Evolutionary conservation across 805 yeast species (phyloP), one percentile per base, ranked within the genome.

Genomic region (Ogataea chonburiensis): DNA sequence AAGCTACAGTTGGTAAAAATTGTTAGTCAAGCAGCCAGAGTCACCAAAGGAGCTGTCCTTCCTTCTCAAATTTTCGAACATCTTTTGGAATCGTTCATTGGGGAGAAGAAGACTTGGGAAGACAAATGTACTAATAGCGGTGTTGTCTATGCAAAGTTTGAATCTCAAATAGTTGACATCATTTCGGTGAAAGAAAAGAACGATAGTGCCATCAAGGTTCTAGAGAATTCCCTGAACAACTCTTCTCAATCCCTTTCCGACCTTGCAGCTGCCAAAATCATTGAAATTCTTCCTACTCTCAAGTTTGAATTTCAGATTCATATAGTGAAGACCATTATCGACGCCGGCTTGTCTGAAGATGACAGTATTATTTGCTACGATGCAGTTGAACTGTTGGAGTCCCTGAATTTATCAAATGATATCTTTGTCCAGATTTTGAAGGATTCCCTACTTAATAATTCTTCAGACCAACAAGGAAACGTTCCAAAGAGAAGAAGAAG

Each of bases 401-500:
- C 77, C 2, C 53, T 84, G 26, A 64, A 71, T 4, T 54, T 91
- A 34, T 63, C 74, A 17, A 70, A 77, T 31, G 75, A 71, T 1
- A 55, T 81, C 15, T 78, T 87, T 53, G 72, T 76, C 31, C 67
- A 73, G 5, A 57, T 86, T 15, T 68, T 89, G 40, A 68, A 71
- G 20, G 73, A 73, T 17, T 79, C 53, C 18, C 43, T 55, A 3
- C 50, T 64, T 14, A 48, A 55, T 19, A 46, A 51, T 17, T 25
- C 45, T 5, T 49, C 66, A 6, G 73, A 74, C 6, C 42, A 40
- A 14, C 50, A 34, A 17, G 49, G 47, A 3, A 68, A 68, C 23
- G 68, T 78, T 15, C 78, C 87, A 11, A 86, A 86, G 60, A 77
- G 96, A 63, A 79, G 96, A 69, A 75, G 97, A 66, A 65, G 85